Evolutionary conservation across 768 basidiomycete species (phyloP).

Genomic region (Pisolithus sp.): DNA sequence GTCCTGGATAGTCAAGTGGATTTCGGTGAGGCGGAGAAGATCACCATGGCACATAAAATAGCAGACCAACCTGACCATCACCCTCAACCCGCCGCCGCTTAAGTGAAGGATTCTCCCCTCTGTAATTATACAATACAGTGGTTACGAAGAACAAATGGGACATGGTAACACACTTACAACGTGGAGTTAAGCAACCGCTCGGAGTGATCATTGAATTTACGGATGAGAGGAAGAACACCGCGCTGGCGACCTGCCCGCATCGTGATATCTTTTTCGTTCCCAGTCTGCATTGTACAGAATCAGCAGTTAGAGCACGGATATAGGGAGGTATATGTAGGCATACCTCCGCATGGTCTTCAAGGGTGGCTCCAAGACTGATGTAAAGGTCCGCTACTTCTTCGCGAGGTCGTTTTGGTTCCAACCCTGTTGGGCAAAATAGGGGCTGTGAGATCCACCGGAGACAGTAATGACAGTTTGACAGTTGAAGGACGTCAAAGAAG

Average conservation of each 20-base stretch:
- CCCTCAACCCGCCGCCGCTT: conserved; percentile 55
- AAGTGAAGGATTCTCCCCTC: conserved; percentile 49
- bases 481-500: not conserved
- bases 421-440: conserved; percentile 34
- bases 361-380: conserved; percentile 81
- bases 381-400: conserved; percentile 68
- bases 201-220: conserved; percentile 97
- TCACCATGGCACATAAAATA: not conserved
- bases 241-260: conserved; percentile 94
- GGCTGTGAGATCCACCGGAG: not conserved
- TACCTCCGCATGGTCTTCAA: conserved; percentile 89
- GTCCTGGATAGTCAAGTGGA: not conserved
- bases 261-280: conserved; percentile 84
- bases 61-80: conserved; percentile 36
- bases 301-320: not conserved
- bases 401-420: conserved; percentile 70
- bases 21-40: not conserved
- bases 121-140: conserved; percentile 15
- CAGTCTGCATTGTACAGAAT: conserved; percentile 48
- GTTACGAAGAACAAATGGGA: not conserved
- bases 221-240: conserved; percentile 84
- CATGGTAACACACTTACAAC: conserved; percentile 40
- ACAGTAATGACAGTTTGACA: not conserved
- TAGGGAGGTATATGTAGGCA: not conserved
- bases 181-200: conserved; percentile 80